A percentile compares a stretch with the other conserved stretches of the same genome.
These are phyloP conservation scores for Fusarium cyanostomum DNA, from an alignment of 2,329 filamentous ascomycete species.

Conservation along the genomic window DNA sequence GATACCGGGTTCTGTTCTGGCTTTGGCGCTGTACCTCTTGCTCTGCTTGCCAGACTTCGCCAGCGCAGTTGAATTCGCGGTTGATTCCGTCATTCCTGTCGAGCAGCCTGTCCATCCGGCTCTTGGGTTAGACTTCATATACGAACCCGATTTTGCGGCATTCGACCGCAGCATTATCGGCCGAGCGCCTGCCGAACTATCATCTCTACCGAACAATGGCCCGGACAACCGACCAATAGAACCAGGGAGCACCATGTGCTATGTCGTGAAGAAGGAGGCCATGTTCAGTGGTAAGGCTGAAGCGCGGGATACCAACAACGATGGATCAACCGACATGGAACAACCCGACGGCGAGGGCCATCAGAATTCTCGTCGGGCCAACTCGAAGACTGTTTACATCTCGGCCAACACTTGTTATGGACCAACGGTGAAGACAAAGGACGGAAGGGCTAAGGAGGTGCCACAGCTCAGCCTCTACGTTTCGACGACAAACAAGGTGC, in stretches of 20 bases:
- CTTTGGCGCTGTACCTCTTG: slow-evolving; percentile 65
- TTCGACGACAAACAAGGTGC: slow-evolving; percentile 60
- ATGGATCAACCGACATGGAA: slow-evolving; percentile 1
- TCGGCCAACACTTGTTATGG: slow-evolving; percentile 88
- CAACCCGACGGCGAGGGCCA: slow-evolving; percentile 14
- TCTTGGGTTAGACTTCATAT: slow-evolving; percentile 48
- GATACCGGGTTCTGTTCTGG: slow-evolving; percentile 66
- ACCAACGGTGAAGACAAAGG: slow-evolving; percentile 59
- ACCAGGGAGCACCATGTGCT: slow-evolving; percentile 67
- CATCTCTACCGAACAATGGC: slow-evolving; percentile 70
- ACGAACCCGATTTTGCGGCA: slow-evolving; percentile 69
- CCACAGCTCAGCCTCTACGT: slow-evolving; percentile 83
- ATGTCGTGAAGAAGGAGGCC: slow-evolving; percentile 44
- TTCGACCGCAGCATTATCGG: slow-evolving; percentile 72
- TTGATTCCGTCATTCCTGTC: slow-evolving; percentile 18
- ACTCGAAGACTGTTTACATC: slow-evolving; percentile 70
- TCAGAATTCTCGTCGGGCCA: slow-evolving; percentile 44
- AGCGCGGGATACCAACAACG: slow-evolving; percentile 26
- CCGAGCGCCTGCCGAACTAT: slow-evolving; percentile 63
- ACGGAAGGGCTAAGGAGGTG: slow-evolving; percentile 44
- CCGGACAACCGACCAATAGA: slow-evolving; percentile 67
- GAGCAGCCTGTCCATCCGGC: slow-evolving; percentile 22
- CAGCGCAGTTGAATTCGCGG: slow-evolving; percentile 64
- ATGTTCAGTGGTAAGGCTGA: slow-evolving; percentile 39
- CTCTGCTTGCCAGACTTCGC: slow-evolving; percentile 68